These are phyloP conservation scores for Mycena venus DNA, from an alignment of 768 basidiomycete species.

Conservation along the genomic window DNA sequence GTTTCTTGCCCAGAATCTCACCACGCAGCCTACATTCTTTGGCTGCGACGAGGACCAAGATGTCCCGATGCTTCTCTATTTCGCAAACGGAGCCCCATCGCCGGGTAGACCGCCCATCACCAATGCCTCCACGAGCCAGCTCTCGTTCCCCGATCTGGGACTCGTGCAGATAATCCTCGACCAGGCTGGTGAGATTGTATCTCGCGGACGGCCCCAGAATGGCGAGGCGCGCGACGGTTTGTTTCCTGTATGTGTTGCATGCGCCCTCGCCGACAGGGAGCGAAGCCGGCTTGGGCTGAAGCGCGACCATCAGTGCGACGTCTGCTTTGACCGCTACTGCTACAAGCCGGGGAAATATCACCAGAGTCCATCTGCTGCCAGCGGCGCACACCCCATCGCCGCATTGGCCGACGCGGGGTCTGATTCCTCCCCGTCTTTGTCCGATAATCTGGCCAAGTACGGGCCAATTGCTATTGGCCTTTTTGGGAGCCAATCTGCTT, in stretches of 20 bases:
- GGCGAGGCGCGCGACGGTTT: conserved; percentile 47
- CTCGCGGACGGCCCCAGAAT: conserved; percentile 54
- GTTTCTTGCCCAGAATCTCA: conserved; percentile 53
- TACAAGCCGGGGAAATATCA: conserved; percentile 33
- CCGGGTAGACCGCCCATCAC: conserved; percentile 48
- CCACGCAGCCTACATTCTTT: conserved; percentile 59
- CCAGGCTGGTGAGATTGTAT: conserved; percentile 57
- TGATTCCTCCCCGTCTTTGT: neutral
- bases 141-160: conserved; percentile 51
- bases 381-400: neutral
- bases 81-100: conserved; percentile 65
- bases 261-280: conserved; percentile 64
- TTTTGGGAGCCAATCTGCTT: conserved; percentile 10
- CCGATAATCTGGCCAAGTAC: neutral
- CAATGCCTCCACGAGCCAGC: conserved; percentile 57
- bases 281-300: conserved; percentile 40
- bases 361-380: neutral
- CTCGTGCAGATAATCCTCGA: conserved; percentile 57
- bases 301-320: conserved; percentile 44
- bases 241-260: conserved; percentile 65
- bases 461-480: conserved; percentile 16
- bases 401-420: neutral
- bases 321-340: conserved; percentile 48
- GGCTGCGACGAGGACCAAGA: conserved; percentile 52
- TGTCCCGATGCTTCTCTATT: conserved; percentile 67